Conservation (phyloP, 1,284 basidiomycete species). For the Ustilago tritici region DNA sequence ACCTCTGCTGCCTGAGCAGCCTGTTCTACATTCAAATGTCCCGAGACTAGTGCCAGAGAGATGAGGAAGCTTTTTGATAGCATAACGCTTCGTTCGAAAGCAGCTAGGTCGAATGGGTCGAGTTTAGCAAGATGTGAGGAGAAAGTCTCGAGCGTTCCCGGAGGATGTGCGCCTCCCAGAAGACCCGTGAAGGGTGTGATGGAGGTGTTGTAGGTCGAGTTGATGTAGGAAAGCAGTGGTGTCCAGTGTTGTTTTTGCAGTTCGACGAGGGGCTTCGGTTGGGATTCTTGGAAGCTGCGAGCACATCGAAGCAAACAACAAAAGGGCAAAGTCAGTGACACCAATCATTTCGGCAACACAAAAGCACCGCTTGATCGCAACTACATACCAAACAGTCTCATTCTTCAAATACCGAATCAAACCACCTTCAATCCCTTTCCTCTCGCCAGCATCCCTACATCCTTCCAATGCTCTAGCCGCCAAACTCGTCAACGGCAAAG, state of each 20-base stretch:
- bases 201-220: conserved; percentile 74
- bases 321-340: neutral
- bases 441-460: conserved; percentile 75
- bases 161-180: conserved; percentile 46
- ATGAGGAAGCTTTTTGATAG: conserved; percentile 92
- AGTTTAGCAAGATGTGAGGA: conserved; percentile 29
- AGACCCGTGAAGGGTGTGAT: conserved; percentile 48
- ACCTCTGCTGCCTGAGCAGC: conserved; percentile 88
- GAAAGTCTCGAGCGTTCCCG: conserved; percentile 29
- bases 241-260: conserved; percentile 91
- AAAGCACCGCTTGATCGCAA: neutral
- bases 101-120: conserved; percentile 70
- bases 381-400: conserved; percentile 87
- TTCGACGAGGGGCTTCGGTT: conserved; percentile 80
- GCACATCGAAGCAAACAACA: too few species aligned
- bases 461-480: conserved; percentile 89
- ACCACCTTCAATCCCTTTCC: conserved; percentile 78
- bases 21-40: conserved; percentile 78
- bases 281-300: conserved; percentile 82
- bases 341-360: neutral
- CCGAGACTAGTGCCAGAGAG: conserved; percentile 83
- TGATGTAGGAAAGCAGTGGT: conserved; percentile 86
- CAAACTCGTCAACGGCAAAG: conserved; percentile 87
- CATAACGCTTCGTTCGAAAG: conserved; percentile 91
- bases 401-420: conserved; percentile 91